phyloP scores from a whole-genome alignment of 345 rosid species.

The Erodium maritimum region DNA sequence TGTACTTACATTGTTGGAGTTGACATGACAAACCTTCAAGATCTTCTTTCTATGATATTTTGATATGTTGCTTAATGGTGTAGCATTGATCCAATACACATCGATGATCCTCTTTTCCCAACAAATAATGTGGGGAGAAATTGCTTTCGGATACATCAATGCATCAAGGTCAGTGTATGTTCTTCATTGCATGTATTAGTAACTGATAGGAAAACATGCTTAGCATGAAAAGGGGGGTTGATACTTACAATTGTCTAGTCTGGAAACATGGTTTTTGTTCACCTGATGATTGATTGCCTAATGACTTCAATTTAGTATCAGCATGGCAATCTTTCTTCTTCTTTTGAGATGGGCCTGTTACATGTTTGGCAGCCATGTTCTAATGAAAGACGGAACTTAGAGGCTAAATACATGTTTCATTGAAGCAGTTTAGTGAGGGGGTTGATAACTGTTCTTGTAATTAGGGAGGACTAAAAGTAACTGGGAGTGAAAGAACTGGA shows the following conservation, averaged over 20 bases:
- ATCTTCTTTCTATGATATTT: slow-evolving; percentile 7
- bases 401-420: no score
- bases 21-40: not conserved
- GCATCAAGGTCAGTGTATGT: slow-evolving; percentile 62
- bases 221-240: not conserved
- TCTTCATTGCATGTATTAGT: not conserved
- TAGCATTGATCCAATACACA: slow-evolving; percentile 92
- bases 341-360: no score
- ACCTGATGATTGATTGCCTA: no score
- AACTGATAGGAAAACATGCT: slow-evolving; percentile 2
- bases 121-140: slow-evolving; percentile 93
- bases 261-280: no score
- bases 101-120: slow-evolving; percentile 91
- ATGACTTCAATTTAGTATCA: no score
- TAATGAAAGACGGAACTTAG: no score
- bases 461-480: no score
- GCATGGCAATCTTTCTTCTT: no score
- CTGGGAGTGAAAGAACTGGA: no score
- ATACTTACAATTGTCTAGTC: not conserved
- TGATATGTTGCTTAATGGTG: slow-evolving; percentile 18
- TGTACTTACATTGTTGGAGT: slow-evolving; percentile 2
- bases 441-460: no score
- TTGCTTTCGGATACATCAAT: slow-evolving; percentile 96
- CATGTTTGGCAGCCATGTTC: no score
- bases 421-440: no score